These are phyloP conservation scores for Microcyclosporella mali DNA, from an alignment of 2,329 filamentous ascomycete genomes.

Conservation along the genomic window DNA sequence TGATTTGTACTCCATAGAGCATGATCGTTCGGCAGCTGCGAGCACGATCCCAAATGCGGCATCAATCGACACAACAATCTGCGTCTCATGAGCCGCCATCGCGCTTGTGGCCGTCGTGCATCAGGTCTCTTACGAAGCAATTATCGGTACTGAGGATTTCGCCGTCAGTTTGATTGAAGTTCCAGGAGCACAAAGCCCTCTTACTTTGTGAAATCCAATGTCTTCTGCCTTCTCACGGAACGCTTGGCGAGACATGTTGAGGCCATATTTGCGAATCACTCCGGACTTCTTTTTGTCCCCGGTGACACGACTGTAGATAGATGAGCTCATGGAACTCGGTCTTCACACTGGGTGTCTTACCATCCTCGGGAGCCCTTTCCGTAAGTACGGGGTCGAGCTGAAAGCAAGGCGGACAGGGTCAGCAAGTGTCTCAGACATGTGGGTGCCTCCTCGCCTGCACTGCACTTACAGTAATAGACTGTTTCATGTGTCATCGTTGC, in stretches of 20 bases:
- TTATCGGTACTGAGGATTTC: conserved; percentile 1
- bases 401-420: no score
- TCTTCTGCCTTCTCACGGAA: conserved; percentile 26
- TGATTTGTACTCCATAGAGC: no score
- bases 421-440: no score
- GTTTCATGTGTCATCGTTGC: conserved; percentile 22
- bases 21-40: no score
- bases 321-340: background rate
- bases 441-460: no score
- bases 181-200: background rate
- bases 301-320: conserved; percentile 19
- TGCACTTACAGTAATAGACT: conserved; percentile 26
- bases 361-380: conserved; percentile 25
- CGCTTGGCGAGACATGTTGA: conserved; percentile 26
- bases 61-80: no score
- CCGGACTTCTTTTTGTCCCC: conserved; percentile 26
- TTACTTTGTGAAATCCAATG: conserved; percentile 25
- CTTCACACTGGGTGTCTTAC: conserved; percentile 10
- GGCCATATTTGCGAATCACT: conserved; percentile 25
- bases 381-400: conserved; percentile 23
- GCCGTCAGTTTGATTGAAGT: background rate
- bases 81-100: no score
- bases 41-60: no score
- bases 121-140: background rate
- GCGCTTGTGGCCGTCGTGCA: no score